phyloP scores from a whole-genome alignment of 177 flowering plant genomes.

The Telopea speciosissima region DNA sequence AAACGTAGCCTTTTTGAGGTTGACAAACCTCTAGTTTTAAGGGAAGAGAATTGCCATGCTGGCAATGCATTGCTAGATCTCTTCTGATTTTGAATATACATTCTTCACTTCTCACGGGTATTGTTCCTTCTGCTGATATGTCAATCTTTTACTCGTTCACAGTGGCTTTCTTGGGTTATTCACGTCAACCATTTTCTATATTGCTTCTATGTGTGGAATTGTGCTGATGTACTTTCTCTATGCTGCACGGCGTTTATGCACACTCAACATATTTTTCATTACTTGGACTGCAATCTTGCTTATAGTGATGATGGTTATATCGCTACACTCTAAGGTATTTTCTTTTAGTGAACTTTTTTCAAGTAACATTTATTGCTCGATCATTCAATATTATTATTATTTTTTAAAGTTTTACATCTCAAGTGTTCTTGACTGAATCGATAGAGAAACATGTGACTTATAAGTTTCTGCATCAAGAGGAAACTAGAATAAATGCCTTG shows the following conservation, averaged over 20 bases:
- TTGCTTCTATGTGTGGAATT: slow-evolving; percentile 71
- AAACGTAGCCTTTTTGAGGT: too few relatives aligned
- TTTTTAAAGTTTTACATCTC: too few relatives aligned
- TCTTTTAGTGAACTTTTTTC: slow-evolving; percentile 1
- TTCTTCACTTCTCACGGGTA: not conserved
- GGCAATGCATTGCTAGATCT: not conserved
- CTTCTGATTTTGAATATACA: too few relatives aligned
- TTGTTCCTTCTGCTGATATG: not conserved
- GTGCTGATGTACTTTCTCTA: slow-evolving; percentile 50
- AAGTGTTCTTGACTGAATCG: too few relatives aligned
- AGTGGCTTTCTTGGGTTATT: slow-evolving; percentile 67
- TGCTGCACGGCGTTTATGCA: slow-evolving; percentile 40
- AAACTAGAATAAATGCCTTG: too few relatives aligned
- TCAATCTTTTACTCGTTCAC: slow-evolving; percentile 12
- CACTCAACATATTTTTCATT: slow-evolving; percentile 87
- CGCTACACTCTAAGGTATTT: slow-evolving; percentile 78
- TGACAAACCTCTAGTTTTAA: not conserved
- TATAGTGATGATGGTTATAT: slow-evolving; percentile 59
- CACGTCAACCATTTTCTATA: slow-evolving; percentile 63
- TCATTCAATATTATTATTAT: too few relatives aligned
- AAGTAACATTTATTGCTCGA: too few relatives aligned
- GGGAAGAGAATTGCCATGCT: not conserved
- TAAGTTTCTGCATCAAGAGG: too few relatives aligned
- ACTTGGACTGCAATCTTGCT: slow-evolving; percentile 73
- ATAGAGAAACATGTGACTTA: too few relatives aligned